Base-by-base conservation (phyloP, 2,329 filamentous ascomycete genomes). In the Colletotrichum sp. region DNA sequence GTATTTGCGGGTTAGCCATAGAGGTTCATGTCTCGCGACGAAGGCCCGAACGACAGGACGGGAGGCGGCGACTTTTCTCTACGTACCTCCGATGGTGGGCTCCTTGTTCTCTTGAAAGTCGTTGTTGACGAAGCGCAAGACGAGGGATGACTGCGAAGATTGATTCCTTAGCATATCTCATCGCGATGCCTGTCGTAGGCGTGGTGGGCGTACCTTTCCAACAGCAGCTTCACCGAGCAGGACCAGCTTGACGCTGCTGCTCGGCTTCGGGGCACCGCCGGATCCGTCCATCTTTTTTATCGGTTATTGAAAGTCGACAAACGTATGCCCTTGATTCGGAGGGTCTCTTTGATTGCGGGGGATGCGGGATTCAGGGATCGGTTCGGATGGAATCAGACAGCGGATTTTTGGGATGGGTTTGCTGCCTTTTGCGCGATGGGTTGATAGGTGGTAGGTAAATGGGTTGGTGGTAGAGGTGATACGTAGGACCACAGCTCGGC, bases 91-190 rank as follows among this genome's bases (percentile, higher is more conserved):
- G 87, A 99, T 99, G 79, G 97, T 99, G 77, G 97, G 97, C 86
- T 99, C 97, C 90, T 98, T 98, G 88, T 98, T 98, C 88, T 98
- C 97, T 89, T 99, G 97, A 83, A 99, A 99, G 87, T 98, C 96
- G 88, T 99, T 97, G 91, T 98, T 98, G 84, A 99, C 97, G 87
- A 99, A 99, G 83, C 97, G 95, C 83, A 99, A 91, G 78, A 99
- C 97, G 75, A 99, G 93, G 61, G 97, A 99, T 66, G 97, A 98
- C 97, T 98, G 82, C 58, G 30, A 28, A 72, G 71, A 82, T 76
- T 24, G 34, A 38, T 68, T 52, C n/a, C n/a, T 79, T 75, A 79
- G 77, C 68, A 71, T n/a, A 26, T 28, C 48, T 61, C 36, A 36
- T 43, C 21, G 61, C 7, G 38, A 21, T 48, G 43, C 10, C 43